Evolutionary conservation across 179 eudicot species (phyloP).

Genomic region (Carnegiea gigantea): DNA sequence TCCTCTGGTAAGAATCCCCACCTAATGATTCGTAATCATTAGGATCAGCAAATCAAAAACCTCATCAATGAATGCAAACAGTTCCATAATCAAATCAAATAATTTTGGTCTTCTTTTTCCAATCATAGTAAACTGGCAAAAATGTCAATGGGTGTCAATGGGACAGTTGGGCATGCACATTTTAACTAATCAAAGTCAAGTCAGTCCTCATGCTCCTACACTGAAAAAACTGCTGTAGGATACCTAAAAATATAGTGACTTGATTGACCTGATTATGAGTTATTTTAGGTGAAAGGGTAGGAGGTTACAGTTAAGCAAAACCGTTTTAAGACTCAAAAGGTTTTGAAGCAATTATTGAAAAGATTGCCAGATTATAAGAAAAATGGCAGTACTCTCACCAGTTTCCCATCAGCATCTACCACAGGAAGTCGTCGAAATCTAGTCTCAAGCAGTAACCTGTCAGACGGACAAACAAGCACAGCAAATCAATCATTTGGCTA

Average conservation of each 20-base stretch:
- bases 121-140: slow-evolving; percentile 14
- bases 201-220: slow-evolving; percentile 2
- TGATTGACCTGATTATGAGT: background rate
- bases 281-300: too few species aligned
- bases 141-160: slow-evolving; percentile 20
- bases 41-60: slow-evolving; percentile 8
- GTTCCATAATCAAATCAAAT: slow-evolving; percentile 9
- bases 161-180: slow-evolving; percentile 7
- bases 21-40: slow-evolving; percentile 37
- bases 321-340: background rate
- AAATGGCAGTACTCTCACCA: slow-evolving; percentile 44
- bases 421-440: slow-evolving; percentile 85
- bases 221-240: background rate
- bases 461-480: slow-evolving; percentile 2
- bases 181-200: slow-evolving; percentile 11
- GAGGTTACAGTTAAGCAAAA: background rate
- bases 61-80: background rate
- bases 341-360: background rate
- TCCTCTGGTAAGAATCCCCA: slow-evolving; percentile 94
- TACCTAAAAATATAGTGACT: background rate
- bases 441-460: slow-evolving; percentile 83
- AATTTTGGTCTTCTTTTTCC: background rate
- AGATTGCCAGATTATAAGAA: background rate
- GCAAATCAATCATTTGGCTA: slow-evolving; percentile 4
- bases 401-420: slow-evolving; percentile 72